phyloP scores from a whole-genome alignment of 352 stramenopile genomes.

The Pythium pyrilobum region DNA sequence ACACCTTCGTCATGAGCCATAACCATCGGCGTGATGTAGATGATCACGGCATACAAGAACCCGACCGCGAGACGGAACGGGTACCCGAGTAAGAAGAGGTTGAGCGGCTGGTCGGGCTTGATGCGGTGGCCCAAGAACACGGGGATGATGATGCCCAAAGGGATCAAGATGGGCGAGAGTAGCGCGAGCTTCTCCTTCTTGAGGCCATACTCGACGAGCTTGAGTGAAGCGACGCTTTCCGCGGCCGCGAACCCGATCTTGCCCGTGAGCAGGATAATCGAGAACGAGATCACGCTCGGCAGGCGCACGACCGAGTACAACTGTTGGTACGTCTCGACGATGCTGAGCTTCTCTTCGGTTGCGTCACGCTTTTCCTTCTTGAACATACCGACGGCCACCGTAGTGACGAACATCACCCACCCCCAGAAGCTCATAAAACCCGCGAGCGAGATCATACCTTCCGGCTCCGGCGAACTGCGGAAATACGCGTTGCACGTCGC shows the following conservation, averaged over 20 bases:
- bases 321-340: constrained; percentile 88
- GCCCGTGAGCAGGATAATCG: constrained; percentile 87
- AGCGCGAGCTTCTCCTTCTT: constrained; percentile 91
- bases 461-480: constrained; percentile 42
- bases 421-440: constrained; percentile 94
- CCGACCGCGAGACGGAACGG: constrained; percentile 80
- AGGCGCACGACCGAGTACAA: constrained; percentile 85
- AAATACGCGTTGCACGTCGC: constrained; percentile 90
- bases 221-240: constrained; percentile 90
- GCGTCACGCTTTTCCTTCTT: constrained; percentile 82
- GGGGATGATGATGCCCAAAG: constrained; percentile 84
- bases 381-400: constrained; percentile 88
- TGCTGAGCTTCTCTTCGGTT: constrained; percentile 63
- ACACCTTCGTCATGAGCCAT: constrained; percentile 70
- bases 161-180: constrained; percentile 83
- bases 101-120: constrained; percentile 58
- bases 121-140: constrained; percentile 76
- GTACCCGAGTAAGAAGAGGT: constrained; percentile 80
- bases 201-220: constrained; percentile 88
- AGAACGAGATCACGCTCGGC: constrained; percentile 80
- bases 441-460: constrained; percentile 82
- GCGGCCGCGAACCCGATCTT: constrained; percentile 91
- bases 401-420: constrained; percentile 91
- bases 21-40: constrained; percentile 75
- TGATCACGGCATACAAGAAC: constrained; percentile 73